Evolutionary conservation across 1,284 basidiomycete species (phyloP).

Genomic region (Ganoderma sinense): DNA sequence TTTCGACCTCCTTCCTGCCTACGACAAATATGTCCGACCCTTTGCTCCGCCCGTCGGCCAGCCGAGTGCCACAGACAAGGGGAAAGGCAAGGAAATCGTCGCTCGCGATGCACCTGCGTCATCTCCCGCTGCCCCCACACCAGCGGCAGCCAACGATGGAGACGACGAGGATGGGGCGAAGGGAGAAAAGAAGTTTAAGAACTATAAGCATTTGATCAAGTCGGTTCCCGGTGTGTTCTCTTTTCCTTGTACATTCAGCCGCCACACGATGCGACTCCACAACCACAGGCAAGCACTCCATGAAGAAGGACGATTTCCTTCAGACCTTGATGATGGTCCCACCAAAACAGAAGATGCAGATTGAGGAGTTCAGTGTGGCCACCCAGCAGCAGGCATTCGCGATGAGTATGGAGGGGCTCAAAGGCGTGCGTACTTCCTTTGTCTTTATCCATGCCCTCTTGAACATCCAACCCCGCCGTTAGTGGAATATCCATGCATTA

Average conservation of each 20-base stretch:
- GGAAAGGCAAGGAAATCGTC: constrained; percentile 65
- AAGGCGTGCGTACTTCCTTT: constrained; percentile 64
- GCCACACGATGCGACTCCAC: constrained; percentile 11
- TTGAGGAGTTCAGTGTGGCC: constrained; percentile 68
- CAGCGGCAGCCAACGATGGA: constrained; percentile 52
- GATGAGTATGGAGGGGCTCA: constrained; percentile 75
- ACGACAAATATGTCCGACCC: constrained; percentile 78
- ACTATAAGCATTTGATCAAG: constrained; percentile 82
- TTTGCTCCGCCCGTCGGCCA: constrained; percentile 43
- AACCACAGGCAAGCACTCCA: constrained; percentile 74
- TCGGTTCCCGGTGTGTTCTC: constrained; percentile 69
- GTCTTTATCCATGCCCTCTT: constrained; percentile 25
- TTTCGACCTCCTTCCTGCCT: constrained; percentile 70
- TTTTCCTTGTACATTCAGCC: constrained; percentile 13
- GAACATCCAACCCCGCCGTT: constrained; percentile 30
- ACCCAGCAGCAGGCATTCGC: constrained; percentile 78
- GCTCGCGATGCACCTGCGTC: constrained; percentile 39
- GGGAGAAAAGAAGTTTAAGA: constrained; percentile 81
- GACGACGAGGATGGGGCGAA: constrained; percentile 58
- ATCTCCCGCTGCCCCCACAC: constrained; percentile 43
- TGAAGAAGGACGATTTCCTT: constrained; percentile 81
- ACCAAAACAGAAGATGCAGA: constrained; percentile 73
- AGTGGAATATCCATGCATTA: constrained; percentile 77
- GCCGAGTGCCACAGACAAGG: constrained; percentile 53
- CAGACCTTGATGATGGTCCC: constrained; percentile 69